Evolutionary conservation across 768 basidiomycete genomes (phyloP), one percentile per base, ranked within the genome.

Genomic region (Phylloporus sp.): DNA sequence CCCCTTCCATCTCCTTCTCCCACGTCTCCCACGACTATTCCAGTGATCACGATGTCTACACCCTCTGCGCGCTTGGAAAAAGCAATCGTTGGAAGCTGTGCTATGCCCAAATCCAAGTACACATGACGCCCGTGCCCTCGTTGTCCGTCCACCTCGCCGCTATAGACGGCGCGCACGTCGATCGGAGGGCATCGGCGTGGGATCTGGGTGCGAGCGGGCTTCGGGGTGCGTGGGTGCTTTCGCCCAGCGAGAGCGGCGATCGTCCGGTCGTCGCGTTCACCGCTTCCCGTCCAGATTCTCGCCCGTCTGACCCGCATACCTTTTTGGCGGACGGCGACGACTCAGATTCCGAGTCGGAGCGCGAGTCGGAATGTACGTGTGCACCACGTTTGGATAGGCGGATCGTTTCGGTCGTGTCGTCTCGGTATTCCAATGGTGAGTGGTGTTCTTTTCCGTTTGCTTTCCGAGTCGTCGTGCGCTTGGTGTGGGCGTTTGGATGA

Each of bases 11-110:
- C 14, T 66, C 66, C 5, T 64, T 75, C 15, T 69, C 73, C 1
- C 63, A 75, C 28, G 73, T 76, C 1, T 59, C 17, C 26, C 31
- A 65, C 10, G 52, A 44, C 37, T 37, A 48, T 22, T 38, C 44
- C n/a, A n/a, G n/a, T 28, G 67, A 1, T 71, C 71, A 72, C 40
- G 64, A 70, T 5, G 60, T 70, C 10, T 52, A 50, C 13, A 49
- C 48, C 3, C 35, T 77, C 21, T 66, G 57, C 10, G 56, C 76
- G 33, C 67, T 81, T 34, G 75, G 63, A 15, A 55, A 62, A 44
- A 61, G 66, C 43, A 34, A 59, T 11, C 71, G 68, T 53, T 77
- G 77, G 5, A 68, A 76, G 5, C 67, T 78, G 13, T 76, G 73
- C 44, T 68, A 72, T 42, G 80, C 62, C 46, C 41, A 61, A 23